Percentiles rank a stretch among this genome's conserved stretches.
phyloP scores from a whole-genome alignment of 2,329 filamentous ascomycete species.

The Fusarium phyllophilum region DNA sequence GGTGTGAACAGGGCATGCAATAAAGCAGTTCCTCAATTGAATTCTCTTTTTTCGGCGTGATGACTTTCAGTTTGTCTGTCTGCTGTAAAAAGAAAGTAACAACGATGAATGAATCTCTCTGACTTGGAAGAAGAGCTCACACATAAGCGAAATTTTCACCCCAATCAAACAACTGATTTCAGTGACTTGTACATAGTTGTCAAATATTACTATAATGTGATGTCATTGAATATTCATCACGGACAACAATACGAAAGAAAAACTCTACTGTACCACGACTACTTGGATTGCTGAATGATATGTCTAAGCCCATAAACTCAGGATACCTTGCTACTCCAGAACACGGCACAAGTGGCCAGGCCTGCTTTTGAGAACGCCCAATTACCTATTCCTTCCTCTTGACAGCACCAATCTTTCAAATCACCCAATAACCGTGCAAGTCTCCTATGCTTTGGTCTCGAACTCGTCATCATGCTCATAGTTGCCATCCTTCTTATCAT shows the following conservation, averaged over 20 bases:
- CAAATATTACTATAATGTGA: background rate
- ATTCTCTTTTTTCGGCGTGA: slow-evolving; percentile 20
- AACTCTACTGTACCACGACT: slow-evolving; percentile 10
- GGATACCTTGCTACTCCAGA: slow-evolving; percentile 2
- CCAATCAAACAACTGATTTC: background rate
- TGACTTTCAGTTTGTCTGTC: background rate
- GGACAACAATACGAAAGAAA: background rate
- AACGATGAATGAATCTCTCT: background rate
- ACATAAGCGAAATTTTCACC: background rate
- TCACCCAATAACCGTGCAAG: background rate
- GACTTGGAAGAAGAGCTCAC: slow-evolving; percentile 8
- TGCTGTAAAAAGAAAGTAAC: background rate
- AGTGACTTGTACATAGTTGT: background rate
- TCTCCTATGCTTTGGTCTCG: slow-evolving; percentile 53
- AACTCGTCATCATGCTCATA: slow-evolving; percentile 57
- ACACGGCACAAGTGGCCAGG: slow-evolving; percentile 5
- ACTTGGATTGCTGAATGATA: slow-evolving; percentile 22
- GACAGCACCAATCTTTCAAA: slow-evolving; percentile 2
- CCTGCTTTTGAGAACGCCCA: slow-evolving; percentile 34
- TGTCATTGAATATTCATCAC: background rate
- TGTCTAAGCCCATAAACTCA: slow-evolving; percentile 21
- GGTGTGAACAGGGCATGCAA: slow-evolving; percentile 44
- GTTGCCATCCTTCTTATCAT: slow-evolving; percentile 40
- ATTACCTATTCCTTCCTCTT: slow-evolving; percentile 18
- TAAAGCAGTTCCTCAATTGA: slow-evolving; percentile 42